These are phyloP conservation scores for Aleurites moluccanus DNA, from an alignment of 441 rosid species.

Conservation along the genomic window DNA sequence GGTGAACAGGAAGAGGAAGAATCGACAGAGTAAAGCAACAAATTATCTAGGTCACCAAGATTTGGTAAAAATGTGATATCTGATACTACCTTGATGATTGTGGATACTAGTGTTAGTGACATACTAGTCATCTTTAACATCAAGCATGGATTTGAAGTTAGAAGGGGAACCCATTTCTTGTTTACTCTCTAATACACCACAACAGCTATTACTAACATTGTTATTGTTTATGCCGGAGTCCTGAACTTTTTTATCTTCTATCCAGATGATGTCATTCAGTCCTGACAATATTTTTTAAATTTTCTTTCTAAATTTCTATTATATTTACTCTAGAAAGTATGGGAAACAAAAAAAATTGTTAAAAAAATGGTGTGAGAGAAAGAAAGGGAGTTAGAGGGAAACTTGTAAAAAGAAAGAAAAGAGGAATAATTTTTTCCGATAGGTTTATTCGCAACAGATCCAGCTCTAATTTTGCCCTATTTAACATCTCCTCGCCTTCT, in stretches of 20 bases:
- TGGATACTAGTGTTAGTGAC: conserved; percentile 24
- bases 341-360: conserved; percentile 14
- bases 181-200: conserved; percentile 29
- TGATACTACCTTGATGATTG: conserved; percentile 36
- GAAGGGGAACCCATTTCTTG: conserved; percentile 46
- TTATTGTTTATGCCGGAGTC: conserved; percentile 32
- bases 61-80: conserved; percentile 46
- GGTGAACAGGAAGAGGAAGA: conserved; percentile 63
- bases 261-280: conserved; percentile 39
- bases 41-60: conserved; percentile 47
- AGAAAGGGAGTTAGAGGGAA: neutral
- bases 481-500: conserved; percentile 50
- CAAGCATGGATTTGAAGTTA: conserved; percentile 43
- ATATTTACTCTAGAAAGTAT: conserved; percentile 19
- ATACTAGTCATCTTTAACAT: conserved; percentile 57
- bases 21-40: conserved; percentile 47
- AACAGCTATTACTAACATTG: conserved; percentile 23
- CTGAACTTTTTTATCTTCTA: conserved; percentile 38
- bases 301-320: no score
- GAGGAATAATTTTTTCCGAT: conserved; percentile 73
- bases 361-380: neutral
- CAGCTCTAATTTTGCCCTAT: conserved; percentile 79
- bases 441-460: conserved; percentile 95
- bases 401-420: conserved; percentile 7
- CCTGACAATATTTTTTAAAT: conserved; percentile 41